Base-by-base conservation (phyloP, 2,329 filamentous ascomycete species). In the Nemania diffusa region DNA sequence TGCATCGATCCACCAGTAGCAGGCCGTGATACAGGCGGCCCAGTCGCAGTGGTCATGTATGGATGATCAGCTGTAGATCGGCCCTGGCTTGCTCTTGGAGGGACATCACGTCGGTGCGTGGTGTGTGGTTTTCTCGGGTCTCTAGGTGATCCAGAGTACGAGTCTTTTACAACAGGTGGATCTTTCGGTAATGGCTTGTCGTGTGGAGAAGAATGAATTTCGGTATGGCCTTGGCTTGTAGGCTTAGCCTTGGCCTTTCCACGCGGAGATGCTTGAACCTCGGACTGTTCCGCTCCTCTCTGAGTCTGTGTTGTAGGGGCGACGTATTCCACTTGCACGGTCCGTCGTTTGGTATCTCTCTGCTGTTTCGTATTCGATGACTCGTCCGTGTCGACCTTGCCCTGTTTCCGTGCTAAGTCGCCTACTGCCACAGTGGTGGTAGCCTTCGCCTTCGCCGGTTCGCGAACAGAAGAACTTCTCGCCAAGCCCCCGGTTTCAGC, bases 301-400 rank as follows among this genome's bases (percentile, higher is more conserved):
- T 91, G 87, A 0, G 95, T 97, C 76, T 95, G 90, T 5, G 93
- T 97, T 27, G 91, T 90, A 26, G 96, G 96, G 22, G 94, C 92
- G 64, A 98, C 96, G 79, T 99, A 99, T 82, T 99, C 96, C 68
- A 99, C 92, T 81, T 99, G 96, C 0, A 99, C 93, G 0, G 96
- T 99, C 73, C 94, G 89, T 64, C 96, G 90, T 81, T 98, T 98
- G 74, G 91, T 91, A 77, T 97, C 94, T 72, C 94, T 91, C 78
- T 92, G 92, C 48, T 88, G 86, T 74, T 90, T 90, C 32, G 88
- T 82, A 50, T 84, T 67, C 5, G 80, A 74, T 37, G 78, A 75
- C 68, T 91, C 88, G 44, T 91, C 88, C 40, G 85, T 83, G 61
- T 94, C 92, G 72, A 93, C 86, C 73, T 91, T 92, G 65, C 90